Conservation (phyloP, 768 basidiomycete genomes). For the Cyathus striatus region DNA sequence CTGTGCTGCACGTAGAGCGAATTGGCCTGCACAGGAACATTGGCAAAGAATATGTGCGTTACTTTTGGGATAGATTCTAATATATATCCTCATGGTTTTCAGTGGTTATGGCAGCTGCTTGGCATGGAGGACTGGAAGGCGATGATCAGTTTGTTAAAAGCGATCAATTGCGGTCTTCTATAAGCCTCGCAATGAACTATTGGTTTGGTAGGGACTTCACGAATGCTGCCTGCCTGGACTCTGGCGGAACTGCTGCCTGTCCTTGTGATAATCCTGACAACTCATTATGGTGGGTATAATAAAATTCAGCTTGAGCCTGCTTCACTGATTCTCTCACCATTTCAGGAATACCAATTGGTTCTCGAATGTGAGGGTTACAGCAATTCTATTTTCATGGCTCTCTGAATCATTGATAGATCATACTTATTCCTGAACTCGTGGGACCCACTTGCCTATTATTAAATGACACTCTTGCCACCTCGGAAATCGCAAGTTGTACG, state of each 20-base stretch:
- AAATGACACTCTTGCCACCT: too few species aligned
- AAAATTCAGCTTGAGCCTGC: too few species aligned
- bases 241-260: conserved; percentile 36
- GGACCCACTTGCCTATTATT: too few species aligned
- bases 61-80: neutral
- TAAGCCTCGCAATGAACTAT: conserved; percentile 37
- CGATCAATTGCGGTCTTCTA: conserved; percentile 22
- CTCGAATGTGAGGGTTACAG: too few species aligned
- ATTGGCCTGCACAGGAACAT: conserved; percentile 54
- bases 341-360: too few species aligned
- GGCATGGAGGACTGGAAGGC: conserved; percentile 40
- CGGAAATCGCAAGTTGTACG: too few species aligned
- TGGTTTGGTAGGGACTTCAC: conserved; percentile 53
- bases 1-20: conserved; percentile 44
- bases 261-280: conserved; percentile 45
- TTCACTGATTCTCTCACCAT: too few species aligned
- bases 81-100: neutral
- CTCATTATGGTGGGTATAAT: too few species aligned
- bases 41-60: conserved; percentile 39
- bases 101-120: conserved; percentile 47
- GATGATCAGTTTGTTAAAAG: conserved; percentile 31
- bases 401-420: too few species aligned
- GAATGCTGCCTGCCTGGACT: conserved; percentile 36
- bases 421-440: too few species aligned
- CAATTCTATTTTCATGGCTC: too few species aligned